These are phyloP conservation scores for Mycosphaerella arachidis DNA, from an alignment of 2,329 filamentous ascomycete genomes.

Conservation along the genomic window DNA sequence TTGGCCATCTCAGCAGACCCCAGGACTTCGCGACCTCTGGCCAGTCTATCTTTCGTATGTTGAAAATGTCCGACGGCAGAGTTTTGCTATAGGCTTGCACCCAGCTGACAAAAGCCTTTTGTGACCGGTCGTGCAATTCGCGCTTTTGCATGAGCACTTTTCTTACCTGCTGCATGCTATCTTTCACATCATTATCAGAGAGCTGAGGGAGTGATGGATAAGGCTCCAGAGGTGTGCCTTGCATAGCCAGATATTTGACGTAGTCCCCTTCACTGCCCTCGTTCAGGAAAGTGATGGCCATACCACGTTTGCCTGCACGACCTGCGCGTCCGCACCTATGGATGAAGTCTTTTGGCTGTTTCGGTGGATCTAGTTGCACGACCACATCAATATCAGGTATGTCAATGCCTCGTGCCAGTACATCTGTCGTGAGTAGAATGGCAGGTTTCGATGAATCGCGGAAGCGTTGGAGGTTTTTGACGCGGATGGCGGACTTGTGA, in stretches of 20 bases:
- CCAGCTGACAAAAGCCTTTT: conserved; percentile 90
- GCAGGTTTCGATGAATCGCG: conserved; percentile 68
- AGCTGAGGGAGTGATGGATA: conserved; percentile 46
- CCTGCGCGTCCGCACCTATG: conserved; percentile 62
- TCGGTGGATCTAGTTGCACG: conserved; percentile 78
- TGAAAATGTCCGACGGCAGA: conserved; percentile 86
- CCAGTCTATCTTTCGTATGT: conserved; percentile 79
- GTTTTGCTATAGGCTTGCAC: conserved; percentile 88
- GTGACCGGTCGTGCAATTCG: conserved; percentile 77
- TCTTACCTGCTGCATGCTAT: conserved; percentile 58
- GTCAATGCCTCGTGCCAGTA: conserved; percentile 84
- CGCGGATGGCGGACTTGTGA: conserved; percentile 78
- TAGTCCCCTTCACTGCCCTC: conserved; percentile 87
- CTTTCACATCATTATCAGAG: conserved; percentile 54
- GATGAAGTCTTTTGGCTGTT: conserved; percentile 80
- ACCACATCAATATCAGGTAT: conserved; percentile 90
- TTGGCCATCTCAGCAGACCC: conserved; percentile 80
- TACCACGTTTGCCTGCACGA: conserved; percentile 63
- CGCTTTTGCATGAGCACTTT: conserved; percentile 56
- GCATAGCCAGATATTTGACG: conserved; percentile 66
- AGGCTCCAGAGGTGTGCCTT: conserved; percentile 31
- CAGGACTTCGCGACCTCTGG: conserved; percentile 72
- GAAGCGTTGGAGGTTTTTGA: conserved; percentile 82
- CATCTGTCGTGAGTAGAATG: conserved; percentile 85
- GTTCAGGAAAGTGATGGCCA: conserved; percentile 81